Base-by-base conservation (phyloP, 371 early-diverging fungal species). In the Entomophthora muscae region DNA sequence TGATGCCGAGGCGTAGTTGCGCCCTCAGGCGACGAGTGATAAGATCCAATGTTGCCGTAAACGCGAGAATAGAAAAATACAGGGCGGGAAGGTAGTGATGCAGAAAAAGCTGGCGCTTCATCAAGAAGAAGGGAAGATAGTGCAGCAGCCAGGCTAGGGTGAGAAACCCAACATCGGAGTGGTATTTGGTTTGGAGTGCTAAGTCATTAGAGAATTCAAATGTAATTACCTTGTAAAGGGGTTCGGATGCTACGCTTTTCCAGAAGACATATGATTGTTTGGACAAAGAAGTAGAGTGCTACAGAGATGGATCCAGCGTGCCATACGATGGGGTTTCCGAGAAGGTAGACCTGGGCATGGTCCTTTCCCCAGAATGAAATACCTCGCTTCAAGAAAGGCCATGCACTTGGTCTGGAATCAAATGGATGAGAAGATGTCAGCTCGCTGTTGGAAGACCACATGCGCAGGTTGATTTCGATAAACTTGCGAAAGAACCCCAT, bases 71-170 rank as follows among this genome's bases (percentile, higher is more conserved):
- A n/a, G 86, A 74, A 70, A 90, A 83, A 66, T 90, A 90, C 12
- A 95, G 79, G 0, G 93, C 86, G 3, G 98, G 97, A 29, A 98
- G 79, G 69, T 99, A 99, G 73, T 99, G 98, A 72, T 98, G 98
- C 54, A 97, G 73, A 71, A 98, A 99, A n/a, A 96, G 76, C 71
- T 91, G 90, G 26, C 98, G 87, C 10, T 83, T 84, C 88, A 95
- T 89, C 32, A 94, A 69, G 75, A 92, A 93, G 75, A 97, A 98
- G 2, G 98, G 96, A 0, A 94, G 57, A 73, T 86, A 97, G 74
- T 98, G 99, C 28, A 90, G 70, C 10, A 79, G 64, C 95, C 95
- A 99, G n/a, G 82, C 91, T 26, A 85, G 66, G 24, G 80, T 75
- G 65, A 89, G 78, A 73, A 95, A 94, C 26, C 93, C 91, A 54